Base-by-base conservation (phyloP, 768 basidiomycete species). In the Udeniomyces megalosporus region DNA sequence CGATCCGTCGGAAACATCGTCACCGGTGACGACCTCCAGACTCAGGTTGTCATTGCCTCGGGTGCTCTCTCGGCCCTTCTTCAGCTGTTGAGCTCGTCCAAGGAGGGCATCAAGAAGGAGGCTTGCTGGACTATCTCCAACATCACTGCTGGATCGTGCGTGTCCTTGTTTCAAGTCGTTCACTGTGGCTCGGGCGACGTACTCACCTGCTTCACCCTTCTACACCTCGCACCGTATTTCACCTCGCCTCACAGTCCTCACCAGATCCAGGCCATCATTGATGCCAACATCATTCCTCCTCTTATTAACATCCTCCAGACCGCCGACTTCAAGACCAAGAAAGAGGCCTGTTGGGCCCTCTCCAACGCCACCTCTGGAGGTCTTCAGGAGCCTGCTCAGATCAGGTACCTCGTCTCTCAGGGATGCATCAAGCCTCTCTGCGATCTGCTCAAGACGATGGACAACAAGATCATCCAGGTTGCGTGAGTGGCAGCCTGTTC, bases 111-210 rank as follows among this genome's bases (percentile, higher is more conserved):
- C 70, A 82, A 93, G 70, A 99, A 99, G 78, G 93, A 99, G 75
- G 93, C 95, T 28, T 99, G 95, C 77, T 99, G 95, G 95, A 99
- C 95, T 20, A 97, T 99, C 71, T 95, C 90, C 51, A 99, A 99
- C 76, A 81, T 99, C 72, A 99, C 95, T 51, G 95, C 95, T 42
- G 95, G 95, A 50, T 35, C 32, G 61, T 60, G 15, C 26, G 58
- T 51, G 20, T 3, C 12, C n/a, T n/a, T n/a, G 38, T 17, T 42
- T 8, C 38, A 42, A 17, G 38, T 42, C 17, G 17, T 42, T 8
- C 38, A n/a, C n/a, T n/a, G n/a, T n/a, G n/a, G n/a, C n/a, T n/a
- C n/a, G n/a, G n/a, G n/a, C n/a, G 11, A 6, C 28, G 8, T 59
- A 1, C 31, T 48, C 24, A 14, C 12, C 1, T 31, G 24, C 48